phyloP scores from a whole-genome alignment of 768 basidiomycete species.

The Crepidotus variabilis region DNA sequence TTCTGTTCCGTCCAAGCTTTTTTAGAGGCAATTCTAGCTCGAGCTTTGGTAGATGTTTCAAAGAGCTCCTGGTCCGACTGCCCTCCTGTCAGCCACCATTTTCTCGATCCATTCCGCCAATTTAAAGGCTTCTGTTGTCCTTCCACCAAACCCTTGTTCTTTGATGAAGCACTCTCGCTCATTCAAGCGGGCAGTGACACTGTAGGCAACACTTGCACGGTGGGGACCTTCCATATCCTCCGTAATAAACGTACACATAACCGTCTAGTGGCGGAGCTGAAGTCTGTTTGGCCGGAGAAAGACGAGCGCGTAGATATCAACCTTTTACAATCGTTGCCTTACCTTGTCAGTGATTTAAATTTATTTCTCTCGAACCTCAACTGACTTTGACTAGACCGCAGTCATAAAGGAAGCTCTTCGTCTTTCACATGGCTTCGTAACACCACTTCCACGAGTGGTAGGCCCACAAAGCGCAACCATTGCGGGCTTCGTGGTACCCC shows the following conservation, averaged over 20 bases:
- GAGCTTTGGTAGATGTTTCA: constrained; percentile 5
- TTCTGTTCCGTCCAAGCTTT: constrained; percentile 14
- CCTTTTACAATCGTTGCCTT: constrained; percentile 36
- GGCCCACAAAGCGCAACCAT: constrained; percentile 29
- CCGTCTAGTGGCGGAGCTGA: constrained; percentile 30
- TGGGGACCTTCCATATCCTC: constrained; percentile 35
- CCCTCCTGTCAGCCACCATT: constrained; percentile 14
- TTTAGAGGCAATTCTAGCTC: constrained; percentile 12
- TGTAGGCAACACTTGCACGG: constrained; percentile 32
- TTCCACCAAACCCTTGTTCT: constrained; percentile 5
- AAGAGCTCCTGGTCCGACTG: constrained; percentile 2
- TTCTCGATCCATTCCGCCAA: constrained; percentile 10
- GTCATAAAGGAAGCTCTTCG: constrained; percentile 46
- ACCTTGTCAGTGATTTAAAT: constrained; percentile 28
- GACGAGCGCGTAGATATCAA: constrained; percentile 21
- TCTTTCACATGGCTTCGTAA: constrained; percentile 37
- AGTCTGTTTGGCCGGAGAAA: constrained; percentile 30
- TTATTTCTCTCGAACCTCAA: neutral
- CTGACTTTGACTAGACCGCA: constrained; percentile 29
- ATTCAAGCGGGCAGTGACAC: constrained; percentile 37
- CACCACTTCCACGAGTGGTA: constrained; percentile 40
- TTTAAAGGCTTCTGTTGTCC: neutral
- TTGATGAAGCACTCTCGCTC: constrained; percentile 33
- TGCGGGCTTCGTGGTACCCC: constrained; percentile 31
- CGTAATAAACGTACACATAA: constrained; percentile 22